A percentile compares a stretch with the other conserved stretches of the same genome.
These are phyloP conservation scores for Cladosporium sp. DNA, from an alignment of 2,329 filamentous ascomycete genomes.

Conservation along the genomic window DNA sequence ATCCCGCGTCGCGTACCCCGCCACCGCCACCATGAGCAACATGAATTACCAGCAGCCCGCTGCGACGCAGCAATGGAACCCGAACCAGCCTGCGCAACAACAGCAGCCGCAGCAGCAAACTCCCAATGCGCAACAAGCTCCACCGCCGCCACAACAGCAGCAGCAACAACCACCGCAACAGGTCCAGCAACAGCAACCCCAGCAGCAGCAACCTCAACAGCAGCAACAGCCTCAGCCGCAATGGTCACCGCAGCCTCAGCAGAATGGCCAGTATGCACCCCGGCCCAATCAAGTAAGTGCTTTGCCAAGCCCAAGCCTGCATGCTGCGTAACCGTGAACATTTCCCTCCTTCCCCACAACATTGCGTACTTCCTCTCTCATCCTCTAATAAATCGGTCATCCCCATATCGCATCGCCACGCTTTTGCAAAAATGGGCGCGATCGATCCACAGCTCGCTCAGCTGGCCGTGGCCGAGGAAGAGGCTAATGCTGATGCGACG, in stretches of 20 bases:
- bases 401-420: conserved; percentile 8
- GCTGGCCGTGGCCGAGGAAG: conserved; percentile 26
- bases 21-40: conserved; percentile 23
- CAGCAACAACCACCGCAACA: conserved; percentile 16
- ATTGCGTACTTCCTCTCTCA: conserved; percentile 20
- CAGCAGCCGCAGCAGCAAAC: conserved; percentile 27
- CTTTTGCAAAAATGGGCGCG: conserved; percentile 27
- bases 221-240: conserved; percentile 26
- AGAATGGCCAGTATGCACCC: conserved; percentile 38
- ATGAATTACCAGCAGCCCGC: conserved; percentile 29
- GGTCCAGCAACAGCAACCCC: conserved; percentile 26
- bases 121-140: conserved; percentile 25
- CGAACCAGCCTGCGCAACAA: conserved; percentile 29
- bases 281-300: conserved; percentile 38
- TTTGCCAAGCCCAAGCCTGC: conserved; percentile 23
- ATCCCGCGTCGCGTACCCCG: background rate
- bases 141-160: conserved; percentile 22
- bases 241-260: conserved; percentile 36
- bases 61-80: conserved; percentile 27
- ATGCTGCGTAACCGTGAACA: conserved; percentile 20
- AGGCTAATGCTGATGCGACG: conserved; percentile 31
- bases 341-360: conserved; percentile 22
- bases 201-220: conserved; percentile 27
- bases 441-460: conserved; percentile 37
- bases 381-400: conserved; percentile 12